These are phyloP conservation scores for Diutina siamensis DNA, from an alignment of 1,139 yeast species.

Conservation along the genomic window DNA sequence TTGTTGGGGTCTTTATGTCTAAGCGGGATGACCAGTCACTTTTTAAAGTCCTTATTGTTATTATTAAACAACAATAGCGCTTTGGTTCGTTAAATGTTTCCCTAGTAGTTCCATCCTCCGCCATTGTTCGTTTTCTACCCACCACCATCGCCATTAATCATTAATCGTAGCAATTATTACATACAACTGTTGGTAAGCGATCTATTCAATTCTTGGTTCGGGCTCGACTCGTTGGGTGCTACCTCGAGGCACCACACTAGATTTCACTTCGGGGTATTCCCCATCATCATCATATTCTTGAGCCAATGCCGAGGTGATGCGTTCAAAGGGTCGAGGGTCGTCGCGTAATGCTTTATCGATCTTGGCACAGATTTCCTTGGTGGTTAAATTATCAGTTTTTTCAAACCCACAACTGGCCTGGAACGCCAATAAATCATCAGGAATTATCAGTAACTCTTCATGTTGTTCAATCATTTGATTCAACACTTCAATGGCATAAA, in stretches of 20 bases:
- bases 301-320: conserved; percentile 11
- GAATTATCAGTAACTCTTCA: conserved; percentile 71
- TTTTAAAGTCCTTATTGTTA: too few relatives aligned
- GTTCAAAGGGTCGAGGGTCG: conserved; percentile 18
- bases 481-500: conserved; percentile 84
- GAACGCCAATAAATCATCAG: conserved; percentile 38
- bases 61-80: too few relatives aligned
- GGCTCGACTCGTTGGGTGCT: conserved; percentile 4
- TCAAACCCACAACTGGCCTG: conserved; percentile 25
- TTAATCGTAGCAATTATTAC: conserved; percentile 2
- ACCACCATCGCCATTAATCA: background rate
- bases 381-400: conserved; percentile 14
- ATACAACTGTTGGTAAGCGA: too few relatives aligned
- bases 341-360: conserved; percentile 24
- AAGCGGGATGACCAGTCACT: too few relatives aligned
- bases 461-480: conserved; percentile 75
- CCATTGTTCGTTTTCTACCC: too few relatives aligned
- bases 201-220: background rate
- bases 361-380: conserved; percentile 28
- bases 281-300: conserved; percentile 9
- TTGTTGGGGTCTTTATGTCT: too few relatives aligned
- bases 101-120: too few relatives aligned
- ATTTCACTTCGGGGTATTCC: background rate
- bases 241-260: background rate
- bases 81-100: too few relatives aligned